phyloP scores from a whole-genome alignment of 768 basidiomycete species.

The Russula brevipes region DNA sequence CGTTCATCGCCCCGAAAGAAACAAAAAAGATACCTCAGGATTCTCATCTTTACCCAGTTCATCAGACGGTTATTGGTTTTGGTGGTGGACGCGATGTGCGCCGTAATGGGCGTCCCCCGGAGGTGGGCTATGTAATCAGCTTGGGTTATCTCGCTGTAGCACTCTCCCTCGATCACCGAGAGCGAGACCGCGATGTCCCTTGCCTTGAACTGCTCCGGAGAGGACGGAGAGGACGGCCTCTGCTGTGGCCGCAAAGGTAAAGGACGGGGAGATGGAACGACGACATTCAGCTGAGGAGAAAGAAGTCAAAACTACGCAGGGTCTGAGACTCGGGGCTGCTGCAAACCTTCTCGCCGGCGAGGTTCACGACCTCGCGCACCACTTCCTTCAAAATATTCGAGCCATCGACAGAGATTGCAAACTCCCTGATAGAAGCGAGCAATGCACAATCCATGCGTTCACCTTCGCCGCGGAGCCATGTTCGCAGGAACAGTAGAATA shows the following conservation, averaged over 20 bases:
- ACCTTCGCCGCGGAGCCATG: constrained; percentile 12
- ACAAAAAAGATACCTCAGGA: not conserved
- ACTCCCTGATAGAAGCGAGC: constrained; percentile 26
- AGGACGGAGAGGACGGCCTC: not conserved
- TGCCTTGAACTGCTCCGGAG: constrained; percentile 35
- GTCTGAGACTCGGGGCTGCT: not conserved
- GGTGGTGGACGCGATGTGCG: constrained; percentile 33
- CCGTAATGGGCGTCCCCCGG: constrained; percentile 30
- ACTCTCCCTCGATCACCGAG: constrained; percentile 42
- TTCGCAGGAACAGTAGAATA: constrained; percentile 10
- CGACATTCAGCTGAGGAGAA: constrained; percentile 8
- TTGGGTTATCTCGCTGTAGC: constrained; percentile 36
- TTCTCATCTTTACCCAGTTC: constrained; percentile 25
- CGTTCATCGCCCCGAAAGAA: constrained; percentile 30
- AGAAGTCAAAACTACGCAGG: not conserved
- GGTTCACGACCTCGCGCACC: constrained; percentile 4
- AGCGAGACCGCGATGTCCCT: constrained; percentile 41
- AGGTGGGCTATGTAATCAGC: constrained; percentile 43
- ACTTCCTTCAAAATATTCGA: constrained; percentile 11
- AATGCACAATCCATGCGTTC: constrained; percentile 27
- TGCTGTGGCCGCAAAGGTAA: not conserved
- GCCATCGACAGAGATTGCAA: constrained; percentile 6
- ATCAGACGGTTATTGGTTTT: constrained; percentile 38
- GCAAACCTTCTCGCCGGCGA: constrained; percentile 17
- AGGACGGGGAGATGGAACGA: not conserved